A percentile compares a stretch with the other conserved stretches of the same genome.
Conservation (phyloP, 257 asterid species). For the Solanum lycopersicoides region DNA sequence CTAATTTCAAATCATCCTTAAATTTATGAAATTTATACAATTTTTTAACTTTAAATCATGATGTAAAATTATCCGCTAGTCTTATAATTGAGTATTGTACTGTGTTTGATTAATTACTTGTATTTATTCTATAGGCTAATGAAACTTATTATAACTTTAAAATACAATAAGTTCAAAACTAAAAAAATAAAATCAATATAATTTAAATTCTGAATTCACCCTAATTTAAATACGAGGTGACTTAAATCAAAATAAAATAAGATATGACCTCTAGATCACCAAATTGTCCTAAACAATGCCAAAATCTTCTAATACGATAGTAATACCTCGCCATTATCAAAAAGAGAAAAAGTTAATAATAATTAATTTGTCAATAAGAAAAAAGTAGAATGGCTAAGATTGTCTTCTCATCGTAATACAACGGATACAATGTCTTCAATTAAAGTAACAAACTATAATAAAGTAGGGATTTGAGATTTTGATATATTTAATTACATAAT, state of each 20-base stretch:
- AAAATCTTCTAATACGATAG: neutral
- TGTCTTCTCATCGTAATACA: slow-evolving; percentile 8
- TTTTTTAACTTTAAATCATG: too few species aligned
- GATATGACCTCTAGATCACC: neutral
- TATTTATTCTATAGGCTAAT: neutral
- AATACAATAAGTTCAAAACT: neutral
- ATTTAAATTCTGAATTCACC: neutral
- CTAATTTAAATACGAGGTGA: too few species aligned
- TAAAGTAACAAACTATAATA: neutral
- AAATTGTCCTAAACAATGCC: neutral
- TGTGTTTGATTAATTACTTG: neutral
- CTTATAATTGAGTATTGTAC: neutral
- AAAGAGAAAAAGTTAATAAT: neutral
- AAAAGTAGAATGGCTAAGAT: neutral
- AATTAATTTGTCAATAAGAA: neutral
- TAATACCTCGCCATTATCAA: neutral
- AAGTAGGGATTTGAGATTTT: slow-evolving; percentile 6
- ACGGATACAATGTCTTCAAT: neutral
- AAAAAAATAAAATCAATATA: neutral
- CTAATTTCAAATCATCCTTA: neutral
- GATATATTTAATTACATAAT: neutral
- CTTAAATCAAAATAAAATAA: too few species aligned
- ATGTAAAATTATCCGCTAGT: neutral
- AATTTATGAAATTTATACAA: neutral
- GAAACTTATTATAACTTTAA: neutral